Conservation (phyloP, 768 basidiomycete species). For the Sistotremastrum niveocremeum region DNA sequence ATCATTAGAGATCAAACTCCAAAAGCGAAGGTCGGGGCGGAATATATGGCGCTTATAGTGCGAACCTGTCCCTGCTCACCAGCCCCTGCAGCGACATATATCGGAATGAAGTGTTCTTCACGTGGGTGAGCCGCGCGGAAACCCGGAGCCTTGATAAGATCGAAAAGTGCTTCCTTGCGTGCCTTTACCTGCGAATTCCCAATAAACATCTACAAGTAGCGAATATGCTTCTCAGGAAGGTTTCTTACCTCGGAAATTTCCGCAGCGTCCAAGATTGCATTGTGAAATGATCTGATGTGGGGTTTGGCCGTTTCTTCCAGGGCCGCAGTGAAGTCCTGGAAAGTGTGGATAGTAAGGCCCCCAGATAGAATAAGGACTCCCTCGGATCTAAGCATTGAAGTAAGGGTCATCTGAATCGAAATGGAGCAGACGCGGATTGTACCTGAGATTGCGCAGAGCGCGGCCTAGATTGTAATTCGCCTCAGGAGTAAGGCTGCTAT, state of each 20-base stretch:
- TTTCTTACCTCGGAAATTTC: slow-evolving; percentile 32
- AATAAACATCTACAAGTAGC: not conserved
- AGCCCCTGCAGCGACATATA: slow-evolving; percentile 67
- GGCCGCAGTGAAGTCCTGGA: slow-evolving; percentile 40
- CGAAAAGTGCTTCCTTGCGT: slow-evolving; percentile 41
- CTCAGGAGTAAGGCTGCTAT: slow-evolving; percentile 42
- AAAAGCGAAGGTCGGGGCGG: slow-evolving; percentile 54
- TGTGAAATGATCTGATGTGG: slow-evolving; percentile 41
- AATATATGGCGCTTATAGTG: slow-evolving; percentile 40
- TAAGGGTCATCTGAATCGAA: slow-evolving; percentile 2
- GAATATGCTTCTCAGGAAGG: not conserved
- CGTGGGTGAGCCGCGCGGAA: slow-evolving; percentile 63
- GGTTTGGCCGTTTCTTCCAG: slow-evolving; percentile 33
- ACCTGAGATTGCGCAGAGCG: slow-evolving; percentile 47
- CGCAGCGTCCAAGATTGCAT: slow-evolving; percentile 46
- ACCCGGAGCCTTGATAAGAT: slow-evolving; percentile 40
- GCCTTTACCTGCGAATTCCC: slow-evolving; percentile 25
- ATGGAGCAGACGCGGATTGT: slow-evolving; percentile 8
- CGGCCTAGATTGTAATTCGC: slow-evolving; percentile 54
- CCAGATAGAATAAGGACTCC: slow-evolving; percentile 58
- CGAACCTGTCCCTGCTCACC: slow-evolving; percentile 40
- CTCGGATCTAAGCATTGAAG: slow-evolving; percentile 32
- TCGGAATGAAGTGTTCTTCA: slow-evolving; percentile 70
- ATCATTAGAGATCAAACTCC: slow-evolving; percentile 23
- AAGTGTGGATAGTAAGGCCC: slow-evolving; percentile 56